Base-by-base conservation (phyloP, 768 basidiomycete genomes). In the Mycena kentingensis region DNA sequence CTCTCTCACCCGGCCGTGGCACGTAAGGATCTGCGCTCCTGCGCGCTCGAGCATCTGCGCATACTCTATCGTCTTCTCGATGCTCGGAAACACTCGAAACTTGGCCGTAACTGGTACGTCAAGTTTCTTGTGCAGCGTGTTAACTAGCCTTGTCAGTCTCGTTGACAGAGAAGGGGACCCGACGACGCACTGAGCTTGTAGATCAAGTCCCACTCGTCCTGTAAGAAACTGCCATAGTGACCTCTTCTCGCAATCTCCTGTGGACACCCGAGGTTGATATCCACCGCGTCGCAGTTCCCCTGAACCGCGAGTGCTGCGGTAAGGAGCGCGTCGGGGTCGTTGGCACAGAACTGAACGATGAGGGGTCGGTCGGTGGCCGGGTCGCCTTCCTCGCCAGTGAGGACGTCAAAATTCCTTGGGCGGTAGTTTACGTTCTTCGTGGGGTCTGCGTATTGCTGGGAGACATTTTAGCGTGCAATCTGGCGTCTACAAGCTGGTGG, bases 41-140 rank as follows among this genome's bases (percentile, higher is more conserved):
- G 97, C 94, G 0, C 83, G 74, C 71, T 97, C 94, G 34, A 99
- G 83, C 94, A 98, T 97, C 65, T 88, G 82, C 2, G 97, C 97
- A 60, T 99, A 99, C 55, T 85, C 87, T 1, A 98, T 85, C 0
- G 96, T 98, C 71, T 88, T 88, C 62, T 90, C 88, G 24, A 91
- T 67, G 0, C 85, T 84, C 1, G 88, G 82, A 67, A 95, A 98
- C 2, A 96, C 85, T 7, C 97, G 84, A 69, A 98, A 97, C 66
- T 99, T 98, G 38, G 93, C 97, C 0, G 94, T 97, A 2, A 98
- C 93, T 2, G 97, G 97, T n/a, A 97, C 75, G 2, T 81, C 77
- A 5, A 99, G 82, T 60, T 94, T 88, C 29, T 73, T 68, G 65
- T 98, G 95, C 1, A 99, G 76, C 3, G 75, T 92, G 54, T 88